phyloP scores from a whole-genome alignment of 163 green algal genomes.

The Coccomyxa subellipsoidea region DNA sequence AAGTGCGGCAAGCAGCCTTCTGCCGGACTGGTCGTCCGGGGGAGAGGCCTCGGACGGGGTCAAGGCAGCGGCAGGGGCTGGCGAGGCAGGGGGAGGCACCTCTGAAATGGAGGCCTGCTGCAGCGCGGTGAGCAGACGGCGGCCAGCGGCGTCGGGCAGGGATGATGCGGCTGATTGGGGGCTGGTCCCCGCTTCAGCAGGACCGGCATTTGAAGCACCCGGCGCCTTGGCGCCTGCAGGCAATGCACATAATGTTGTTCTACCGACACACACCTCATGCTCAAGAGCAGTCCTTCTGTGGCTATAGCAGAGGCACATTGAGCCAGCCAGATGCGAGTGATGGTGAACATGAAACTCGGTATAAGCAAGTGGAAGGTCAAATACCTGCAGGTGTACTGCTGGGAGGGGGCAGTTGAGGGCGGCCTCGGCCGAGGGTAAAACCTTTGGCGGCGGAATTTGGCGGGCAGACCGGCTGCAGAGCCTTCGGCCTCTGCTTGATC shows the following conservation, averaged over 20 bases:
- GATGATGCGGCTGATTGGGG: neutral
- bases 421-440: slow-evolving; percentile 22
- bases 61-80: neutral
- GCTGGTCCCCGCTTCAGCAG: no score
- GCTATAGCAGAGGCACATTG: no score
- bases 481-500: slow-evolving; percentile 10
- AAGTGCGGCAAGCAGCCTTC: neutral
- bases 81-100: no score
- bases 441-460: slow-evolving; percentile 12
- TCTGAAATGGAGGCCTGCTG: neutral
- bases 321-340: no score
- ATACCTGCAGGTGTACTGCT: neutral
- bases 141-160: neutral
- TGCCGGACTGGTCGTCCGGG: neutral
- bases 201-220: neutral
- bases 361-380: no score
- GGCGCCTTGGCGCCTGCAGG: neutral
- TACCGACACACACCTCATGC: no score
- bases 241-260: neutral
- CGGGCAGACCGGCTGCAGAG: slow-evolving; percentile 14
- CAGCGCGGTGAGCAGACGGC: neutral
- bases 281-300: no score
- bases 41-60: neutral
- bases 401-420: neutral
- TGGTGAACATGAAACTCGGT: no score